phyloP scores from a whole-genome alignment of 2,329 filamentous ascomycete species.

The Pyrenochaeta sp. region DNA sequence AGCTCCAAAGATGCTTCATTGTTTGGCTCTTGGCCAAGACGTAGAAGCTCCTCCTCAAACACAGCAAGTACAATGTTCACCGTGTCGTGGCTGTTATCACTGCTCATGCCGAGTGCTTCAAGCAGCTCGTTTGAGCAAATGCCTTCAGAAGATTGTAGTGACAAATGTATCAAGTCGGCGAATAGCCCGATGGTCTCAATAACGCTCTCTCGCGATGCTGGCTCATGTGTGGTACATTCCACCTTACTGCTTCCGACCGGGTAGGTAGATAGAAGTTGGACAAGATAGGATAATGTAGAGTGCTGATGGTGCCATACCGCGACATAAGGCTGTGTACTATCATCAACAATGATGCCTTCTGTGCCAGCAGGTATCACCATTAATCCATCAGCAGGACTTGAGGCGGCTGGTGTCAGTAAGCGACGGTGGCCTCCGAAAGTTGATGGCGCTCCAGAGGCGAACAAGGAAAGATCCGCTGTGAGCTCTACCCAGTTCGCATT shows the following conservation, averaged over 20 bases:
- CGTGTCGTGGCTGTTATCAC: constrained; percentile 72
- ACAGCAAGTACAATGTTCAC: constrained; percentile 84
- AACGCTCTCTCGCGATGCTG: constrained; percentile 67
- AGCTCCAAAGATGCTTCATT: constrained; percentile 71
- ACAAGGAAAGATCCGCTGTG: constrained; percentile 69
- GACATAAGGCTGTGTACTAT: constrained; percentile 74
- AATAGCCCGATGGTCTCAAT: constrained; percentile 79
- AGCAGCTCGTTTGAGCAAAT: constrained; percentile 41
- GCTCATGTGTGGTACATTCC: constrained; percentile 56
- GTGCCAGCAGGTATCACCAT: constrained; percentile 74
- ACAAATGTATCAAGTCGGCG: constrained; percentile 69
- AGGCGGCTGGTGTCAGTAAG: constrained; percentile 24
- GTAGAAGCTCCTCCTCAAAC: constrained; percentile 73
- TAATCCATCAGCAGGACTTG: constrained; percentile 40
- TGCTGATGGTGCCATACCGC: constrained; percentile 78
- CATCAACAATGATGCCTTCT: constrained; percentile 76
- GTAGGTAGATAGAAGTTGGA: constrained; percentile 76
- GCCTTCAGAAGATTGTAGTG: constrained; percentile 39
- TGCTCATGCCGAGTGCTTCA: constrained; percentile 42
- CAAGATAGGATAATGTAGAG: constrained; percentile 81
- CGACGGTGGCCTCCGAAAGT: constrained; percentile 33
- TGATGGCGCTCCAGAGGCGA: constrained; percentile 49
- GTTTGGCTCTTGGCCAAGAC: constrained; percentile 61
- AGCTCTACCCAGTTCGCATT: constrained; percentile 82
- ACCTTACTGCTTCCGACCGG: constrained; percentile 63